Evolutionary conservation across 768 basidiomycete species (phyloP).

Genomic region (Termitomyces sp.): DNA sequence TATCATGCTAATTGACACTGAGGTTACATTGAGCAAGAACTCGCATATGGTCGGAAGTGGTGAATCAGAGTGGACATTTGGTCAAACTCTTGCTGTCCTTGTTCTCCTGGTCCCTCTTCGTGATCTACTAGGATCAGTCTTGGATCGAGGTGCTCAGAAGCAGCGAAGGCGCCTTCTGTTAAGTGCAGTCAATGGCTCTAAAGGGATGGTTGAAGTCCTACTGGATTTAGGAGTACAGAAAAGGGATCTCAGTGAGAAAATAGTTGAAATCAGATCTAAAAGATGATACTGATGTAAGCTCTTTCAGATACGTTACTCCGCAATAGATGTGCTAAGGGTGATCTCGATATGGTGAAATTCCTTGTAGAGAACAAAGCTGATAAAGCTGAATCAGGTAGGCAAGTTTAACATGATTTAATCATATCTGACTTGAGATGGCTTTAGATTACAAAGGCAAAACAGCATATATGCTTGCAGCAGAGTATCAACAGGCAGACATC

Average conservation of each 20-base stretch:
- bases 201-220: too few species aligned
- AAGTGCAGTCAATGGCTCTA: too few species aligned
- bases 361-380: neutral
- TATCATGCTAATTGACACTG: neutral
- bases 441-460: neutral
- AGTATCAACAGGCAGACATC: neutral
- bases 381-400: neutral
- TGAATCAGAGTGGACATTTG: slow-evolving; percentile 9
- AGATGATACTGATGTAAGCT: too few species aligned
- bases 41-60: neutral
- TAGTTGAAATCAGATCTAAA: too few species aligned
- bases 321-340: too few species aligned
- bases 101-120: slow-evolving; percentile 4
- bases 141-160: neutral
- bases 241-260: too few species aligned
- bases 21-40: neutral
- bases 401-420: neutral
- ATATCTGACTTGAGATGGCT: neutral
- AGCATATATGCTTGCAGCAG: neutral
- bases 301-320: too few species aligned
- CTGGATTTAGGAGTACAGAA: too few species aligned
- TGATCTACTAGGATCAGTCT: neutral
- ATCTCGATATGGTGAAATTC: too few species aligned
- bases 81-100: slow-evolving; percentile 3
- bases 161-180: too few species aligned